Evolutionary conservation across 2,329 filamentous ascomycete genomes (phyloP).

Genomic region (Arthroderma uncinatum): DNA sequence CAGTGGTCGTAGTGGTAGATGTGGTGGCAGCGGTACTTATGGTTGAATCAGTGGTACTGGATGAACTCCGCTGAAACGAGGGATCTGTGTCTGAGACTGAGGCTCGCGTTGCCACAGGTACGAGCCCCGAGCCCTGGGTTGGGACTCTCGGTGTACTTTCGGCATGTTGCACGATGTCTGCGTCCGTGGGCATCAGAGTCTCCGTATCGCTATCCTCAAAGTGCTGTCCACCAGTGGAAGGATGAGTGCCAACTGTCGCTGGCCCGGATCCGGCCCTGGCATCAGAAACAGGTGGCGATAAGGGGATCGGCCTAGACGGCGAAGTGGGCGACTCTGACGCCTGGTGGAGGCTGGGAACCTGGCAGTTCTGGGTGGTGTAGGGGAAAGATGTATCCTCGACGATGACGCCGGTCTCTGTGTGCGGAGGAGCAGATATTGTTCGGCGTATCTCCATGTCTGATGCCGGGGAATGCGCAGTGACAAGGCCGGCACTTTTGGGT

Average conservation of each 20-base stretch:
- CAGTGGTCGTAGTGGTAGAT: neutral
- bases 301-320: neutral
- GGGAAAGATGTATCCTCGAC: neutral
- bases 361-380: neutral
- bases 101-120: neutral
- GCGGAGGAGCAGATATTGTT: neutral
- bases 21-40: neutral
- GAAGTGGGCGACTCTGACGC: neutral
- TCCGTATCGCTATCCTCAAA: neutral
- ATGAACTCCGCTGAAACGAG: neutral
- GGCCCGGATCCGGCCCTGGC: neutral
- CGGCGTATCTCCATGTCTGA: neutral
- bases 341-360: neutral
- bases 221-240: neutral
- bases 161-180: neutral
- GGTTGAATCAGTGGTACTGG: neutral
- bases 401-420: neutral
- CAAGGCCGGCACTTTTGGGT: neutral
- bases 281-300: neutral
- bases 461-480: neutral
- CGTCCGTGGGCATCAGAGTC: neutral
- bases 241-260: neutral
- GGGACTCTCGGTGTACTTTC: neutral
- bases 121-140: neutral
- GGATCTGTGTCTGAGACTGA: neutral